phyloP scores from a whole-genome alignment of 2,329 filamentous ascomycete genomes.

The Aspergillus awamori region DNA sequence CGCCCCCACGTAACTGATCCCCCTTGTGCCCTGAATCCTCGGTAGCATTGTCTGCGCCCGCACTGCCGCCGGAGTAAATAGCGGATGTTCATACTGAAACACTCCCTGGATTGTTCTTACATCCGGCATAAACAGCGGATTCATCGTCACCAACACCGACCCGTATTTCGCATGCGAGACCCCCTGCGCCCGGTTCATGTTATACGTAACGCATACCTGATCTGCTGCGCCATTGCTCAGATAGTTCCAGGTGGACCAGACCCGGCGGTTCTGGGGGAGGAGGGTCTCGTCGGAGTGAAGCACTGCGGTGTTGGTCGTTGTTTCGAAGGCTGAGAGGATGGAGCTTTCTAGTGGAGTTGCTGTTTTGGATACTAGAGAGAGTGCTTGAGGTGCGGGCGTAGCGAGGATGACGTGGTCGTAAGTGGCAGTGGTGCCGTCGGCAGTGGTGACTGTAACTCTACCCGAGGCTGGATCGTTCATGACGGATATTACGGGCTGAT shows the following conservation, averaged over 20 bases:
- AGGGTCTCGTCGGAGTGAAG: constrained; percentile 6
- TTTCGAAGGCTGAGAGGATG: constrained; percentile 7
- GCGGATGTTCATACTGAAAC: constrained; percentile 5
- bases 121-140: constrained; percentile 2
- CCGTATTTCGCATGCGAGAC: not conserved
- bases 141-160: constrained; percentile 6
- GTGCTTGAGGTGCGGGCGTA: constrained; percentile 1
- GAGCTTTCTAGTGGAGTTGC: not conserved
- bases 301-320: constrained; percentile 4
- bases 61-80: constrained; percentile 7
- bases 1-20: constrained; percentile 7
- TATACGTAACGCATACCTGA: constrained; percentile 10
- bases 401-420: constrained; percentile 13
- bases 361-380: not conserved
- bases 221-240: not conserved
- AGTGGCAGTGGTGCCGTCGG: not conserved
- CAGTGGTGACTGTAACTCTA: not conserved
- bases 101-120: not conserved
- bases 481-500: not conserved
- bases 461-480: not conserved
- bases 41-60: constrained; percentile 3
- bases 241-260: constrained; percentile 11
- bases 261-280: not conserved
- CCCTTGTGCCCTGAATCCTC: constrained; percentile 3
- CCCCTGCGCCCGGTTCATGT: constrained; percentile 5